phyloP scores from a whole-genome alignment of 768 basidiomycete genomes.

The Leccinum aurantiacum region DNA sequence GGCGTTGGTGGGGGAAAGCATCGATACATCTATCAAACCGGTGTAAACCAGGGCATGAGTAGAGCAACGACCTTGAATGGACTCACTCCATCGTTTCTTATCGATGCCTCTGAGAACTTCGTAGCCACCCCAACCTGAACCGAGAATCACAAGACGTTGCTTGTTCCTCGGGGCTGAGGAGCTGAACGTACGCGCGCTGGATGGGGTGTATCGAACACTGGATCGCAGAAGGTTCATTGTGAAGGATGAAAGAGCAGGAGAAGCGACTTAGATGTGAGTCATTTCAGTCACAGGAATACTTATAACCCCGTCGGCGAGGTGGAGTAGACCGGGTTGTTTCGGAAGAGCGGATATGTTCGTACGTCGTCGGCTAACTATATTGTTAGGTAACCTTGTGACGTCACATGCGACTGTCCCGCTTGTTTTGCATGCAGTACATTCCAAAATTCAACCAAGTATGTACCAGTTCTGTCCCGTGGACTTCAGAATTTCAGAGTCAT shows the following conservation, averaged over 20 bases:
- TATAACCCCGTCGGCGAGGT: not conserved
- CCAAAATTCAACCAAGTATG: no score
- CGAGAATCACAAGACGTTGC: slow-evolving; percentile 61
- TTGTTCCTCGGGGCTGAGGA: slow-evolving; percentile 36
- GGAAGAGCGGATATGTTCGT: no score
- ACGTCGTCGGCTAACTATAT: no score
- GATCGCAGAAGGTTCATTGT: slow-evolving; percentile 20
- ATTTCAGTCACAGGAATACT: not conserved
- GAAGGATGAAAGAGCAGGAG: not conserved
- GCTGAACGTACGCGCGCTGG: slow-evolving; percentile 37
- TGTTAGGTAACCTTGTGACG: no score
- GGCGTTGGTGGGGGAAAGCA: slow-evolving; percentile 58
- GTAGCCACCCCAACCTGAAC: slow-evolving; percentile 81
- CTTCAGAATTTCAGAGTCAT: no score
- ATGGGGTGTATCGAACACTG: slow-evolving; percentile 2
- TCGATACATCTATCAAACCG: slow-evolving; percentile 51
- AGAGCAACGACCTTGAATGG: not conserved
- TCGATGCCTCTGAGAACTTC: slow-evolving; percentile 64
- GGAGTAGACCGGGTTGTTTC: no score
- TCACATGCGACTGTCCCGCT: no score
- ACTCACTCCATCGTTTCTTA: slow-evolving; percentile 69
- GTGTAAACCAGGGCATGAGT: slow-evolving; percentile 3
- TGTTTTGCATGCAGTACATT: no score
- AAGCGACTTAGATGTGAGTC: not conserved
- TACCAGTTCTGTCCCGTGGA: no score